Evolutionary conservation across 148 eudicot species (phyloP), one percentile per base, ranked within the genome.

Genomic region (Rhododendron henanense): DNA sequence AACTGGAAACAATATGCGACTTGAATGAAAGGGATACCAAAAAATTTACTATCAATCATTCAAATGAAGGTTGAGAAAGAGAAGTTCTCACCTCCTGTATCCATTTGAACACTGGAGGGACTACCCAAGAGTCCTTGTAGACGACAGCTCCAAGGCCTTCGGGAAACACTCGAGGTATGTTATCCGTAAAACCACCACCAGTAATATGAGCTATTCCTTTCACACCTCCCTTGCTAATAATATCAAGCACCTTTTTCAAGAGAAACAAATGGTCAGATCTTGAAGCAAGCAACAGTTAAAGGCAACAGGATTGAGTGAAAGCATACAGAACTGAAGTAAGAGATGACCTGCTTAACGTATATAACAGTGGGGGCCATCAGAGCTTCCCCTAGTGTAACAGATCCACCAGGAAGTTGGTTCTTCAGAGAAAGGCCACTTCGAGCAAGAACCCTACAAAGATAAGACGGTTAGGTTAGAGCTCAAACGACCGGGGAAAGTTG

Each of bases 191-290:
- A 44, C 99, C 98, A 82, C 99, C 99, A 15, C 99, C 98, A 8
- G 99, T 97, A 83, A 97, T 92, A 88, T 97, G 99, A 74, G 99
- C 96, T 78, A 97, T 94, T 71, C 99, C 99, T 86, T 97, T 95
- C 48, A 97, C 93, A 37, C 98, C 98, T 87, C 99, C 98, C 83
- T 91, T 94, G 90, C 92, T 86, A 78, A 97, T 90, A 57, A 97
- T 69, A 81, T 94, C 94, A 69, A 97, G 99, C 61, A 97, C 98
- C 99, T 97, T 87, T 93, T 86, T 48, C 10, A 78, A 55, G 51
- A 81, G 81, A 76, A 84, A 81, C 2, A 77, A 65, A 84, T 23
- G n/a, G 51, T 44, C 31, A 28, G 69, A 77, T 39, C 35, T 74
- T 33, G 6, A 35, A 87, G 33, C 11, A 21, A 31, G n/a, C 28